phyloP scores from a whole-genome alignment of 1,284 basidiomycete species.

The Austroboletus novae-zelandiae region DNA sequence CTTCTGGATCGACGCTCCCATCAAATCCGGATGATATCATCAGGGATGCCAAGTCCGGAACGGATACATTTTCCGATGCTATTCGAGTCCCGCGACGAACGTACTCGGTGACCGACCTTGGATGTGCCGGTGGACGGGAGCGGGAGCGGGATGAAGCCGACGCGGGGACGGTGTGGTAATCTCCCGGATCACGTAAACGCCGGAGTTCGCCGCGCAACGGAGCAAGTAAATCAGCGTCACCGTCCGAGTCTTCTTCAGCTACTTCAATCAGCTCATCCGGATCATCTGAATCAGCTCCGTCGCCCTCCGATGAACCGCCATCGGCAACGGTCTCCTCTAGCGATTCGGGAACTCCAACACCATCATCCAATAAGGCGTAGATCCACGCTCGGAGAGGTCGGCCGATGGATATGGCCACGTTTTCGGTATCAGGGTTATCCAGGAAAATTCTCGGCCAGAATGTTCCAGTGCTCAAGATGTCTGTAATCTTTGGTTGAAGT shows the following conservation, averaged over 20 bases:
- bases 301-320: constrained; percentile 12
- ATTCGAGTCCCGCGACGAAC: constrained; percentile 69
- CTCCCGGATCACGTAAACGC: constrained; percentile 45
- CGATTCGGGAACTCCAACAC: constrained; percentile 51
- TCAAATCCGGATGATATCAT: constrained; percentile 39
- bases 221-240: constrained; percentile 52
- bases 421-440: constrained; percentile 72
- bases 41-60: constrained; percentile 48
- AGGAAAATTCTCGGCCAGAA: constrained; percentile 72
- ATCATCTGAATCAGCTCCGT: constrained; percentile 32
- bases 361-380: constrained; percentile 68
- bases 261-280: constrained; percentile 63
- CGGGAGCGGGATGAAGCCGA: constrained; percentile 35
- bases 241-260: constrained; percentile 41
- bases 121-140: constrained; percentile 24
- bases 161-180: constrained; percentile 19
- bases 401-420: constrained; percentile 57
- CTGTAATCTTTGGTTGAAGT: constrained; percentile 56
- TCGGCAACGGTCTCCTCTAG: constrained; percentile 17
- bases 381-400: constrained; percentile 62
- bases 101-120: constrained; percentile 61
- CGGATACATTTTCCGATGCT: constrained; percentile 53
- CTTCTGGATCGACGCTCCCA: constrained; percentile 25
- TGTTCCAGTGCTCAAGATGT: constrained; percentile 58
- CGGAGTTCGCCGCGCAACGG: constrained; percentile 67